Evolutionary conservation across 1,284 basidiomycete genomes (phyloP), one percentile per base, ranked within the genome.

Genomic region (Trichosporon coremiiforme): DNA sequence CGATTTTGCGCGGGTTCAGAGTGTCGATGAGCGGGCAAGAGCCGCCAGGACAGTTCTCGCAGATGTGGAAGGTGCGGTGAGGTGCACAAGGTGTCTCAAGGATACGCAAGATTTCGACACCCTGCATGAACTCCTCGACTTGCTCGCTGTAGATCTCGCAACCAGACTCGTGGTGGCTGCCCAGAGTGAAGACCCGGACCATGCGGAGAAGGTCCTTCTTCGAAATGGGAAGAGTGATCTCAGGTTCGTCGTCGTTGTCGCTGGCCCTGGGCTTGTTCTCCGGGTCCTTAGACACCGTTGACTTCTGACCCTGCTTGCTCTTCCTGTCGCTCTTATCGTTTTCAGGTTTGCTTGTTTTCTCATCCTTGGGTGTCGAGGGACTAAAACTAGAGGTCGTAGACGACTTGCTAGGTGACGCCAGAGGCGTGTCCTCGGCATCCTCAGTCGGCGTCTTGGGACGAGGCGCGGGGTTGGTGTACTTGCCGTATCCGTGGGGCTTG

Each of bases 1-100:
- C 53, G 31, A 66, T 31, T 36, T 66, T 66, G 53, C 35, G 65
- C 4, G 65, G 65, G 31, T 38, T 65, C 25, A 65, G 29, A 4
- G 31, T 20, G 29, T 65, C 64, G 31, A 65, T 12, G 8, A 65
- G 35, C 8, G 41, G 41, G 65, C 36, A 45, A 20, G 38, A 64
- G 1, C 36, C 36, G 20, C 63, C 36, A 5, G 22, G 63, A 7
- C 4, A 15, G 36, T 64, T 38, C 36, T 64, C 63, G 36, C 63
- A 64, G 22, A 64, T 33, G 22, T 33, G 20, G 36, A 29, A 45
- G 17, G 63, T 64, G 31, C 13, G 20, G 63, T 41, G 35, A 17
- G 38, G 20, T 9, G 33, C 15, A 12, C 22, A 25, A 5, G 63
- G 63, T 4, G 38, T 25, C 22, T 64, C 36, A 35, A 41, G 36